phyloP scores from a whole-genome alignment of 176 grass and related monocot genomes.

The Themeda triandra region DNA sequence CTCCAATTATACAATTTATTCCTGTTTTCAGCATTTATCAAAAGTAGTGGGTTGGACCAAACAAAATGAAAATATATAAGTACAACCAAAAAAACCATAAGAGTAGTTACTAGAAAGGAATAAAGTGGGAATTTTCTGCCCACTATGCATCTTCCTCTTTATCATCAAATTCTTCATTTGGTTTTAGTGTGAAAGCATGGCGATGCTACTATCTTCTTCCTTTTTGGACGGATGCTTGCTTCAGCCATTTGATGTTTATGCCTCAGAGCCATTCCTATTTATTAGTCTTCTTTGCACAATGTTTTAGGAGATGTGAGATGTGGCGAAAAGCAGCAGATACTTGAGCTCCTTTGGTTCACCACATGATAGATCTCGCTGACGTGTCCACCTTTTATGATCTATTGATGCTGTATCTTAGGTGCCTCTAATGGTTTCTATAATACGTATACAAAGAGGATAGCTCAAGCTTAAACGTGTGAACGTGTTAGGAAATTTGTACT shows the following conservation, averaged over 20 bases:
- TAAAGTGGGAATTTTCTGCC: conserved; percentile 56
- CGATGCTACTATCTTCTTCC: conserved; percentile 41
- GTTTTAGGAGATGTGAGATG: conserved; percentile 36
- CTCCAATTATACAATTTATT: conserved; percentile 50
- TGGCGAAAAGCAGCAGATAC: conserved; percentile 33
- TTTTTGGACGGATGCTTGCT: conserved; percentile 38
- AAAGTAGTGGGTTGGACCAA: conserved; percentile 43
- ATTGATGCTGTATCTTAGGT: conserved; percentile 11
- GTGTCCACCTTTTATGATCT: conserved; percentile 25
- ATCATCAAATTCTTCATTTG: conserved; percentile 26
- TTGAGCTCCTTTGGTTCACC: conserved; percentile 30
- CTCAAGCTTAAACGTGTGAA: neutral
- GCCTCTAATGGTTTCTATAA: neutral
- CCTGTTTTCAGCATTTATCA: conserved; percentile 42
- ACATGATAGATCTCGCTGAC: conserved; percentile 24
- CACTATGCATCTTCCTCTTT: conserved; percentile 51
- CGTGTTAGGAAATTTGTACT: neutral
- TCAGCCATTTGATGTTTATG: conserved; percentile 25
- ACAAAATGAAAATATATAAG: conserved; percentile 33
- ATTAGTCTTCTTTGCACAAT: conserved; percentile 33
- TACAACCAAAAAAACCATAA: conserved; percentile 22
- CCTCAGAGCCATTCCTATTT: conserved; percentile 17
- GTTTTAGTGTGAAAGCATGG: conserved; percentile 51
- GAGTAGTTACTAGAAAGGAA: conserved; percentile 55
- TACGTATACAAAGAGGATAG: neutral